phyloP scores from a whole-genome alignment of 176 grass and related monocot species.

The Triticum turgidum region DNA sequence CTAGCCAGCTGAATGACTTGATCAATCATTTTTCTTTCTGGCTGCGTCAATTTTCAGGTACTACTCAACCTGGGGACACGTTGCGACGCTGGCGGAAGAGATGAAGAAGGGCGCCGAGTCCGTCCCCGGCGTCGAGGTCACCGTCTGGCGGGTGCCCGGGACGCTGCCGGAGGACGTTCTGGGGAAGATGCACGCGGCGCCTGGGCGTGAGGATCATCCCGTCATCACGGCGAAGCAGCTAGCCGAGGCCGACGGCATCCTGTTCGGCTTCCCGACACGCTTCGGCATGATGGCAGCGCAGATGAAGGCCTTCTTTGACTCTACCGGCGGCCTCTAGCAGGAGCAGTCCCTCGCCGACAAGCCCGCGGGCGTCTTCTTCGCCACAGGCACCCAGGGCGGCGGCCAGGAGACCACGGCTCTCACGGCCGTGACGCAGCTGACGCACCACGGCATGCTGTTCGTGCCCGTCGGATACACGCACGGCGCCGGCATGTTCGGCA shows the following conservation, averaged over 20 bases:
- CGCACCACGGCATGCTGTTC: slow-evolving; percentile 66
- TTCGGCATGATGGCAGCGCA: slow-evolving; percentile 64
- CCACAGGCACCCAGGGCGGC: slow-evolving; percentile 84
- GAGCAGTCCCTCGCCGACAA: slow-evolving; percentile 57
- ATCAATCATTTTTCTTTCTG: neutral
- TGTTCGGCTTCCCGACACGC: slow-evolving; percentile 53
- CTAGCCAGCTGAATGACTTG: neutral
- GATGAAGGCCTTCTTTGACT: slow-evolving; percentile 64
- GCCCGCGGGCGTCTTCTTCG: slow-evolving; percentile 75
- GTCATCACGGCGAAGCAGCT: slow-evolving; percentile 46
- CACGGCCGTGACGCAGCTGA: slow-evolving; percentile 46
- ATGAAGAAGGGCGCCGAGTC: slow-evolving; percentile 34
- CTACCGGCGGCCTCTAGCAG: neutral
- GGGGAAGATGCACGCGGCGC: slow-evolving; percentile 41
- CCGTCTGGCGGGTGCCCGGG: slow-evolving; percentile 41
- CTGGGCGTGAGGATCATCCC: slow-evolving; percentile 39
- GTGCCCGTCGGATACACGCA: slow-evolving; percentile 46
- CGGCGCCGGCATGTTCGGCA: slow-evolving; percentile 45
- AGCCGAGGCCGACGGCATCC: slow-evolving; percentile 44
- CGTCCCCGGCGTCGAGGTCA: slow-evolving; percentile 31
- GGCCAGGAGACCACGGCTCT: slow-evolving; percentile 78
- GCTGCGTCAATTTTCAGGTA: neutral
- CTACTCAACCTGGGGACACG: slow-evolving; percentile 37
- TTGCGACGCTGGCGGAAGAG: slow-evolving; percentile 38
- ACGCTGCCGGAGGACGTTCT: slow-evolving; percentile 46